A percentile compares a stretch with the other conserved stretches of the same genome.
Evolutionary conservation across 1,284 basidiomycete species (phyloP).

Genomic region (Peniophora sp.): DNA sequence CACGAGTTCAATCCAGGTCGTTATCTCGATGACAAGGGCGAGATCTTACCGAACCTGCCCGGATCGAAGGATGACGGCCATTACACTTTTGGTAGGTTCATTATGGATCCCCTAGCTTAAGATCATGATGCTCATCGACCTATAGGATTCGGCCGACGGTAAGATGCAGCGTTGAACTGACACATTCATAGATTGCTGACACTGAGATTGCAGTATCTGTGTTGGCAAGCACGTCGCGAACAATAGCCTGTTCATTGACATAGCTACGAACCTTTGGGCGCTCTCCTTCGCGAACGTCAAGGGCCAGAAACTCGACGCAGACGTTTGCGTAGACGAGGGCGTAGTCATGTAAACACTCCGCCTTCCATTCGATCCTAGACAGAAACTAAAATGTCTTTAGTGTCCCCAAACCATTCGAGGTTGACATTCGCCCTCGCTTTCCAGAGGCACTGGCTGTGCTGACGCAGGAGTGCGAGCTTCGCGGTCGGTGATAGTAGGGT

Average conservation of each 20-base stretch:
- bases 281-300: background rate
- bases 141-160: conserved; percentile 2
- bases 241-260: conserved; percentile 4
- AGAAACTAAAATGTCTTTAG: background rate
- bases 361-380: background rate
- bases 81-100: background rate
- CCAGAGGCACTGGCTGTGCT: background rate
- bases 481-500: too few relatives aligned
- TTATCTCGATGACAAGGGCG: background rate
- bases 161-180: too few relatives aligned
- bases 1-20: conserved; percentile 2
- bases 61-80: conserved; percentile 3
- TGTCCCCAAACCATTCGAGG: background rate
- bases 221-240: conserved; percentile 6
- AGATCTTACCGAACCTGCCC: background rate
- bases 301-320: background rate
- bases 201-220: conserved; percentile 3
- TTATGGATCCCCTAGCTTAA: too few relatives aligned
- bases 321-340: conserved; percentile 1
- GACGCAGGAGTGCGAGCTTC: background rate
- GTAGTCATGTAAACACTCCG: conserved; percentile 1
- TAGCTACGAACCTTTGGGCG: conserved; percentile 4
- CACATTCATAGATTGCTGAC: background rate
- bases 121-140: too few relatives aligned
- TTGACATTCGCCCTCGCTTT: background rate